Evolutionary conservation across 768 basidiomycete species (phyloP), one percentile per base, ranked within the genome.

Genomic region (Glaciozyma martinii): DNA sequence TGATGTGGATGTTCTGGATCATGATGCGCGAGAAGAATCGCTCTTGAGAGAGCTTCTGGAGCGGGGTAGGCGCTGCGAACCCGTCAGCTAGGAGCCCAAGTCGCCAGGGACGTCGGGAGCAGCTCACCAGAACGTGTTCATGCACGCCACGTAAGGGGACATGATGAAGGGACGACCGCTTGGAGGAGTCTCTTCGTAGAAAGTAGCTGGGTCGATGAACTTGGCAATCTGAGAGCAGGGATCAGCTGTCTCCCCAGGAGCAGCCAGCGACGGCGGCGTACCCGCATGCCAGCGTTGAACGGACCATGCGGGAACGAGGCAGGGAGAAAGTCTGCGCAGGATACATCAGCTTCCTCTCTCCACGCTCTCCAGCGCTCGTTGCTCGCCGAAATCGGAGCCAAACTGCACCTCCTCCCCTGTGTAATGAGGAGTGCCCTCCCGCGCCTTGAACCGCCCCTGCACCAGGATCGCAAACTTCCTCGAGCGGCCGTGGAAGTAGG

Each of bases 401-500:
- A 65, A 66, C 54, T 65, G 50, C 56, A 74, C 43, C 66, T 74
- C 73, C 27, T 72, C 71, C 18, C 64, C 69, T 3, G 56, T 54
- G 47, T 74, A 74, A 4, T 67, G 67, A 42, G 42, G 21, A 29
- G 55, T 52, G 19, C 71, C 73, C 1, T 40, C 49, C 25, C 69
- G 40, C 18, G 13, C 23, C 52, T 72, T 72, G 69, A 72, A 74
- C 3, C 61, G 50, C 2, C 73, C 73, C 46, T 74, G 71, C 43
- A 74, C 71, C 30, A 72, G 59, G 54, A 74, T 74, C 19, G 65
- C 63, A 27, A 74, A 74, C 46, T 66, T 62, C 19, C 73, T 23
- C 1, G 52, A 56, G 1, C 73, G 43, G 0, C 66, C 66, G 10
- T 65, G 65, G 55, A 74, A 74, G 70, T 69, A 74, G 2, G 23